A percentile compares a stretch with the other conserved stretches of the same genome.
phyloP scores from a whole-genome alignment of 2,329 filamentous ascomycete species.

The Penicillium paneum region DNA sequence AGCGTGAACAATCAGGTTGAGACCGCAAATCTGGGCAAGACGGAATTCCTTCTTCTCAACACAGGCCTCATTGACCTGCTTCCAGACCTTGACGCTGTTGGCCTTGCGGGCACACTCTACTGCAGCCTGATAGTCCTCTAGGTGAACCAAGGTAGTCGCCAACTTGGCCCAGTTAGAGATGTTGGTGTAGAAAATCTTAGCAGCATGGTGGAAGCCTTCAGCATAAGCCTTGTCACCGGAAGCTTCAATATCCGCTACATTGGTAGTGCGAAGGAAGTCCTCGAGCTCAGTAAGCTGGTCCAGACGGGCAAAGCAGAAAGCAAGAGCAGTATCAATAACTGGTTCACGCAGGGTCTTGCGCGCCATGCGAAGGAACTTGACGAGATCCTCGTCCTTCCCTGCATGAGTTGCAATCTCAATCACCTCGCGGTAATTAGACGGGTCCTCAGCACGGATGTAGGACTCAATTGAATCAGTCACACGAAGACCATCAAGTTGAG shows the following conservation, averaged over 20 bases:
- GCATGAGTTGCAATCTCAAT: conserved; percentile 94
- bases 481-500: conserved; percentile 91
- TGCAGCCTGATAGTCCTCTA: conserved; percentile 93
- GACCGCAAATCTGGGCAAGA: conserved; percentile 95
- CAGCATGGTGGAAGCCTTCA: conserved; percentile 89
- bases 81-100: conserved; percentile 99
- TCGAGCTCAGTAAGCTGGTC: conserved; percentile 91
- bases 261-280: conserved; percentile 88
- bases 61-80: conserved; percentile 94
- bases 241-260: conserved; percentile 92
- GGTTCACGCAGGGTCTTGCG: conserved; percentile 95
- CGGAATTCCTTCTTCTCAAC: conserved; percentile 98
- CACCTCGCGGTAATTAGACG: conserved; percentile 90
- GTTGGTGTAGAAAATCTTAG: conserved; percentile 97
- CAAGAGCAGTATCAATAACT: conserved; percentile 86
- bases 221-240: conserved; percentile 97
- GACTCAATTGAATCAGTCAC: conserved; percentile 91
- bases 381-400: conserved; percentile 94
- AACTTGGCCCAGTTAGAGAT: conserved; percentile 99
- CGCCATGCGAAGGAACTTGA: conserved; percentile 96
- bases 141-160: conserved; percentile 93
- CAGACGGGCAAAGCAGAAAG: conserved; percentile 88
- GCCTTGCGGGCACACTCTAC: conserved; percentile 98
- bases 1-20: conserved; percentile 95
- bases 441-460: conserved; percentile 92